Evolutionary conservation across 148 eudicot genomes (phyloP), one percentile per base, ranked within the genome.

Genomic region (Chenopodium album): DNA sequence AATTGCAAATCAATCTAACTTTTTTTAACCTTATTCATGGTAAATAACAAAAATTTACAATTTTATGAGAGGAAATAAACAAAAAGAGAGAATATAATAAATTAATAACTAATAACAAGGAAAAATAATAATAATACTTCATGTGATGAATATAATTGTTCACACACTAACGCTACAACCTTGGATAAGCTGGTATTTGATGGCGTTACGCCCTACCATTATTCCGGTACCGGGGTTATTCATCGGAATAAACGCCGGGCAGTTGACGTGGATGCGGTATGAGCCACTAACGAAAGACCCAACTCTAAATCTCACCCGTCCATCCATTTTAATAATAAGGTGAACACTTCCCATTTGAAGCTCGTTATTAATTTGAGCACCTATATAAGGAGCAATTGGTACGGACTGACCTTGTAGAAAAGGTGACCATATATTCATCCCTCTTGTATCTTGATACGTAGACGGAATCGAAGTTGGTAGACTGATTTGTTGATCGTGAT

Each of bases 321-420:
- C 98, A 77, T 92, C 91, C 62, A 94, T 34, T 73, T 84, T 90
- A 74, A 94, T 74, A 67, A 64, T 56, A 37, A 94, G 66, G 10
- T 13, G 17, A 16, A 94, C 85, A 13, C 76, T 60, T 3, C 98
- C 98, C 77, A 79, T 81, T 2, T 80, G 2, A 69, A 87, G 88
- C 44, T 90, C 97, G 31, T 87, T 87, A 13, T 62, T 71, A 1
- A 94, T 84, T n/a, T 88, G 78, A 2, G 79, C 19, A 0, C 96
- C 88, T 29, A 91, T 87, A 84, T 81, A 92, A 1, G 98, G 97
- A 0, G 98, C 96, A 4, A 94, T 90, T 2, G 96, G 98, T 29
- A 94, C 92, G 23, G 81, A 37, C 16, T 76, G 76, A 0, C 98
- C 98, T 47, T 82, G 85, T 7, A 94, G 28, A 46, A 89, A 90